A percentile compares a stretch with the other conserved stretches of the same genome.
These are phyloP conservation scores for Piedraia hortae DNA, from an alignment of 2,329 filamentous ascomycete species.

Conservation along the genomic window DNA sequence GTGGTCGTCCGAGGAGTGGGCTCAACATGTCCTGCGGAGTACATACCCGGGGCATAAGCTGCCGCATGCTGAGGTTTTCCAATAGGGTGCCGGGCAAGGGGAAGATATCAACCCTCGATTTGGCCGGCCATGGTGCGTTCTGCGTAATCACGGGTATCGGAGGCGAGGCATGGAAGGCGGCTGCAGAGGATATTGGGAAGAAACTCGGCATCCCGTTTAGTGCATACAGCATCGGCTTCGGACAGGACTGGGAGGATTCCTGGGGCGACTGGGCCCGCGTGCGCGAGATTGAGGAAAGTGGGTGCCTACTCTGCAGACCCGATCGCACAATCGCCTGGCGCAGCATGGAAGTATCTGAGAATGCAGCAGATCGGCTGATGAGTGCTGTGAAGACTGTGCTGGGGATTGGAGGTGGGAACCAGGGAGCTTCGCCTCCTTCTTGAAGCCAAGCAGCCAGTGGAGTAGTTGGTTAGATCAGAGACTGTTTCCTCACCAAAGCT, in stretches of 20 bases:
- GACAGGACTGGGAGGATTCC: slow-evolving; percentile 29
- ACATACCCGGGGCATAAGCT: slow-evolving; percentile 30
- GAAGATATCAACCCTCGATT: slow-evolving; percentile 28
- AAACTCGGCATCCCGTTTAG: slow-evolving; percentile 19
- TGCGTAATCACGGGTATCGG: slow-evolving; percentile 20
- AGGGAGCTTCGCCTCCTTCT: too few relatives aligned
- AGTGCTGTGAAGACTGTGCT: too few relatives aligned
- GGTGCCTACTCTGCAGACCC: slow-evolving; percentile 27
- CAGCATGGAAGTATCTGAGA: neutral
- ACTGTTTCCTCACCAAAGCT: too few relatives aligned
- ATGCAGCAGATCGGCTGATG: too few relatives aligned
- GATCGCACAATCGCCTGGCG: slow-evolving; percentile 30
- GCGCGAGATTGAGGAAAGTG: slow-evolving; percentile 25
- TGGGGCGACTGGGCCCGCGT: slow-evolving; percentile 28
- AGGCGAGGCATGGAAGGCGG: slow-evolving; percentile 24
- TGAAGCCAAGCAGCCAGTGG: too few relatives aligned
- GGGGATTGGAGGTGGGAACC: too few relatives aligned
- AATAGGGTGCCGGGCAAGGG: slow-evolving; percentile 15
- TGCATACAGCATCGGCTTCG: slow-evolving; percentile 23
- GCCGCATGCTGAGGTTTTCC: slow-evolving; percentile 36
- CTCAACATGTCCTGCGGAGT: slow-evolving; percentile 14
- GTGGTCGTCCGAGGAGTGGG: too few relatives aligned
- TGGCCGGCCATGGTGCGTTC: slow-evolving; percentile 27
- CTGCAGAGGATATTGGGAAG: slow-evolving; percentile 15
- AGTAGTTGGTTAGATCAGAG: too few relatives aligned